phyloP scores from a whole-genome alignment of 352 stramenopile genomes.

The Stramenopiles sp. region DNA sequence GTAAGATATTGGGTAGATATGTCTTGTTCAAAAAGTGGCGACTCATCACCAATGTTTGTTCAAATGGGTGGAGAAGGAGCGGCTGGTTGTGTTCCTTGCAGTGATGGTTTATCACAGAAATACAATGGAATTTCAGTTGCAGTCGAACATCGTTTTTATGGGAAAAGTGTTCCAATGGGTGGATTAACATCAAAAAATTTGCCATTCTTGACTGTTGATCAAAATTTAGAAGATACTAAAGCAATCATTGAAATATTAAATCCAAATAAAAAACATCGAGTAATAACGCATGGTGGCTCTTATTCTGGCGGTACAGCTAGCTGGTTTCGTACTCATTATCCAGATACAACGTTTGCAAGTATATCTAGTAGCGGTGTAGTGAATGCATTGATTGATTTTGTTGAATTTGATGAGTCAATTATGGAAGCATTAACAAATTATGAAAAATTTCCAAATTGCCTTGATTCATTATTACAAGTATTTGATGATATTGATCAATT shows the following conservation, averaged over 20 bases:
- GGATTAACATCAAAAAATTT: conserved; percentile 47
- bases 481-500: conserved; percentile 48
- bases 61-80: conserved; percentile 55
- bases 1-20: too few relatives aligned
- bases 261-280: conserved; percentile 23
- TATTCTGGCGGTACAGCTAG: conserved; percentile 50
- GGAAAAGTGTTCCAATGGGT: conserved; percentile 46
- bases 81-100: conserved; percentile 36
- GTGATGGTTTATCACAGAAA: conserved; percentile 42
- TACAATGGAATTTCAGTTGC: conserved; percentile 47
- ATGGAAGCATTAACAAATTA: conserved; percentile 32
- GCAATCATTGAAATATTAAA: conserved; percentile 39
- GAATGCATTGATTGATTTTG: conserved; percentile 45
- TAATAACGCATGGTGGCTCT: conserved; percentile 51
- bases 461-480: conserved; percentile 35
- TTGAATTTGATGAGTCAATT: conserved; percentile 50
- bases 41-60: conserved; percentile 54
- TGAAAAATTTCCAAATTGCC: conserved; percentile 32
- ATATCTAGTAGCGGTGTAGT: conserved; percentile 51
- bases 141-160: conserved; percentile 62
- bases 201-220: conserved; percentile 45
- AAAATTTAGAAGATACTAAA: conserved; percentile 56
- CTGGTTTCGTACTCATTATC: conserved; percentile 53
- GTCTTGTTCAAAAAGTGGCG: too few relatives aligned
- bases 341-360: conserved; percentile 40